Evolutionary conservation across 139 green algal species (phyloP), one percentile per base, ranked within the genome.

Genomic region (Ettlia oleoabundans): DNA sequence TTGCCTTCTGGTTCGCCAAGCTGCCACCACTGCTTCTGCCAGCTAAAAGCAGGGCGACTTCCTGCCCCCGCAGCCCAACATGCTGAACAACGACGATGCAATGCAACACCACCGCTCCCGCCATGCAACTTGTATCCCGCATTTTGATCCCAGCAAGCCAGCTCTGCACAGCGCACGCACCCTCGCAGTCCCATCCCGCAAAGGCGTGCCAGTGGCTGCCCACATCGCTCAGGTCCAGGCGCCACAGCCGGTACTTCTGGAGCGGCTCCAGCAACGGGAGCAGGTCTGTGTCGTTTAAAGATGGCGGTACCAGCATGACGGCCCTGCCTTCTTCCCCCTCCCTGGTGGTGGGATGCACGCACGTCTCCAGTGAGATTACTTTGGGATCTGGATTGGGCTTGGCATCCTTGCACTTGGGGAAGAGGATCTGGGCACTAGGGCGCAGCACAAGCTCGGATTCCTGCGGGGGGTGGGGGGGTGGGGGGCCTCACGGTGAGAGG

Each of bases 171-270:
- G 33, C 30, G 8, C 2, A 13, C 68, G 26, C 71, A 78, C 71
- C 71, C 10, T 51, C 35, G 73, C 73, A 80, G 24, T 80, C 52
- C 73, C 73, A 80, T 8, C 73, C 73, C 28, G 37, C 33, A 64
- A 69, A 80, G 1, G 73, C 73, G 53, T 80, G 73, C 73, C 73
- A 80, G 53, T 69, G 73, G 73, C 52, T 69, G 73, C 73, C 73
- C 0, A 80, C n/a, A 28, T 80, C 73, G 10, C 35, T 67, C 8
- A 80, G 41, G 73, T 80, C 73, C 0, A 80, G 73, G 21, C 52
- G 35, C 73, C 73, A 80, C 35, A 80, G 73, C 21, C 26, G 28
- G 53, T 40, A 55, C 3, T 30, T 19, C 28, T 37, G 24, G 52
- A 51, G 33, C 24, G 58, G 38, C 73, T 67, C 52, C 53, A 80